Base-by-base conservation (phyloP, 345 rosid species). In the Eutrema yunnanense region DNA sequence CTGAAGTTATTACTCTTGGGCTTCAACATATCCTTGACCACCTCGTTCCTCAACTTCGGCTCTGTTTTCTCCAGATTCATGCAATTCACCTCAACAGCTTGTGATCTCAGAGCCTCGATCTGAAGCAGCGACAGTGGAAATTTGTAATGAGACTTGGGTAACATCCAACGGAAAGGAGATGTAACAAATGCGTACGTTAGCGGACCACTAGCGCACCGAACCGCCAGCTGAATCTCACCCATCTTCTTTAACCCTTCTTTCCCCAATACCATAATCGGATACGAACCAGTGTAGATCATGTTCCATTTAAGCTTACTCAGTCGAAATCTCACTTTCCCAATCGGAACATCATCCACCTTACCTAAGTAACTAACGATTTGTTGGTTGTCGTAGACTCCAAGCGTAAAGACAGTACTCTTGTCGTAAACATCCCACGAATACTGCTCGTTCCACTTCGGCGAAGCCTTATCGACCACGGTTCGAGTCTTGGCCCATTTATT, bases 391-490 rank as follows among this genome's bases (percentile, higher is more conserved):
- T 67, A 67, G 22, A 74, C 0, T n/a, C 73, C 78, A 3, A 74
- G 8, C 2, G 73, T 67, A 10, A 74, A 8, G 27, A 54, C 62
- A 4, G 78, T 74, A 8, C 47, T 33, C 11, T 5, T 52, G 0
- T 74, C 73, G 11, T 60, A 74, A 4, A 67, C 30, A 7, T 74
- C 73, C 68, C 62, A 74, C 2, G 73, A 32, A 4, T 60, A 67
- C 59, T 67, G 78, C 40, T 74, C 73, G 42, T 67, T 74, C 78
- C 73, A 67, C 47, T 67, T 74, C 0, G 69, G 79, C 5, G 69
- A 60, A 5, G 7, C 6, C 1, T 4, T 68, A 30, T 53, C 10
- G 5, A 75, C 69, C 62, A 75, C 69, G 27, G 79, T 67, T 52
- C 79, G 62, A 22, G 69, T 75, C 64, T 69, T 75, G 0, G 26